A percentile compares a stretch with the other conserved stretches of the same genome.
phyloP scores from a whole-genome alignment of 208 protist species.

The Endotrypanum monterogeii region DNA sequence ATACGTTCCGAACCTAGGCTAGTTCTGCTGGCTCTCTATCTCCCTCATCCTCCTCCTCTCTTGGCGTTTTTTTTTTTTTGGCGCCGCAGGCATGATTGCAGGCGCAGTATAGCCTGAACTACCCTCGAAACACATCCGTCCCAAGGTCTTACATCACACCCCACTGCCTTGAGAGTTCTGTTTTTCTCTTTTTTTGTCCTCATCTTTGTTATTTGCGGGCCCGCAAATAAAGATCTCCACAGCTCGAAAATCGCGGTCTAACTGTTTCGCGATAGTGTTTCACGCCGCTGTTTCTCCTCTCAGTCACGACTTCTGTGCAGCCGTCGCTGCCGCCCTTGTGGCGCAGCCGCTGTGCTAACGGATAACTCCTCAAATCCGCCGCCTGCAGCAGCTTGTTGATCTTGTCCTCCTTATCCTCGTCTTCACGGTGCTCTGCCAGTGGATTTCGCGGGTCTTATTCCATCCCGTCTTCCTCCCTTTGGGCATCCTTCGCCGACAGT shows the following conservation, averaged over 20 bases:
- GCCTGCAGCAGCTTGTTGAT: slow-evolving; percentile 17
- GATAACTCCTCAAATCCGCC: slow-evolving; percentile 20
- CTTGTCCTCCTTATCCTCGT: slow-evolving; percentile 32
- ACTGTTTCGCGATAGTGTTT: slow-evolving; percentile 6
- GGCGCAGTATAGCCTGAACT: neutral
- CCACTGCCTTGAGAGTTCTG: neutral
- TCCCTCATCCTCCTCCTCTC: slow-evolving; percentile 1
- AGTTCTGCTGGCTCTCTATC: neutral
- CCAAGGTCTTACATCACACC: neutral
- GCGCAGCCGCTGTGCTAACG: slow-evolving; percentile 37
- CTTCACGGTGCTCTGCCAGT: slow-evolving; percentile 40
- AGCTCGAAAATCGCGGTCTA: slow-evolving; percentile 28
- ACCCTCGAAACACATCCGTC: neutral
- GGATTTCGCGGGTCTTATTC: slow-evolving; percentile 39
- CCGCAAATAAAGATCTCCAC: slow-evolving; percentile 23
- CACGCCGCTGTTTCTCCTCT: slow-evolving; percentile 34
- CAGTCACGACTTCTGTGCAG: slow-evolving; percentile 29
- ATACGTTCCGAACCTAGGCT: too few relatives aligned
- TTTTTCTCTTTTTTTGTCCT: neutral
- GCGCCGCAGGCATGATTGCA: neutral
- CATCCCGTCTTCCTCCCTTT: slow-evolving; percentile 45
- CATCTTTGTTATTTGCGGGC: neutral
- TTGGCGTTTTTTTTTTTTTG: neutral
- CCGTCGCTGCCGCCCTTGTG: slow-evolving; percentile 31
- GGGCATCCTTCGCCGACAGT: slow-evolving; percentile 37